phyloP scores from a whole-genome alignment of 495 filamentous ascomycete species.

The Pyrenula aspistea region DNA sequence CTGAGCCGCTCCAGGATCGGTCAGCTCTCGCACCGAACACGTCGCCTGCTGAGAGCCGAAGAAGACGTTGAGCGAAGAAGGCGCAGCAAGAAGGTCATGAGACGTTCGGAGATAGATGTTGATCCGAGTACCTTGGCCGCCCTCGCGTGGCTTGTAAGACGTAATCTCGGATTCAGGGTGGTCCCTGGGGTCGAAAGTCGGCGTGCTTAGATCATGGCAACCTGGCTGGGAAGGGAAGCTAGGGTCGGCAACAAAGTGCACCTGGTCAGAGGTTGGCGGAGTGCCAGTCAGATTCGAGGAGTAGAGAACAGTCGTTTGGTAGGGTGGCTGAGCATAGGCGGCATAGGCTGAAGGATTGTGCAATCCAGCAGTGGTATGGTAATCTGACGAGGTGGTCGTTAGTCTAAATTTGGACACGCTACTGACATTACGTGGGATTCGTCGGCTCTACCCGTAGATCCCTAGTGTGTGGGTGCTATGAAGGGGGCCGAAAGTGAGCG shows the following conservation, averaged over 20 bases:
- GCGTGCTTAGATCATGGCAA: constrained; percentile 32
- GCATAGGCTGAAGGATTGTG: constrained; percentile 33
- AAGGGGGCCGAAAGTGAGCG: neutral
- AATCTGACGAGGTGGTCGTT: constrained; percentile 17
- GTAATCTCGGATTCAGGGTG: constrained; percentile 44
- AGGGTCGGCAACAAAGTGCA: constrained; percentile 29
- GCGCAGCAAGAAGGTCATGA: constrained; percentile 54
- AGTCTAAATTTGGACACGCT: constrained; percentile 5
- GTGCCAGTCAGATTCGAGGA: constrained; percentile 34
- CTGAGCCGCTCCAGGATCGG: constrained; percentile 40
- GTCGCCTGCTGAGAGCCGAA: constrained; percentile 63
- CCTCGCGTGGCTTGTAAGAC: constrained; percentile 54
- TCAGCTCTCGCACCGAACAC: constrained; percentile 48
- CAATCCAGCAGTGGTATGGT: constrained; percentile 29
- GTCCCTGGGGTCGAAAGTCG: constrained; percentile 19
- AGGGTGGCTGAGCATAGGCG: constrained; percentile 28
- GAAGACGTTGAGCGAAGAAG: constrained; percentile 48
- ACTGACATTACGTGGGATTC: neutral
- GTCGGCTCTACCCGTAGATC: neutral
- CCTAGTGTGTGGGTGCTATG: neutral
- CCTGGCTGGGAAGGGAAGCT: constrained; percentile 24
- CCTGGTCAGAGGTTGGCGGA: constrained; percentile 32
- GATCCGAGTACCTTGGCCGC: constrained; percentile 55
- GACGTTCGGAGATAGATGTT: constrained; percentile 60
- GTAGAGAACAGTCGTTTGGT: constrained; percentile 31